Evolutionary conservation across 441 rosid species (phyloP).

Genomic region (Populus tomentosa): DNA sequence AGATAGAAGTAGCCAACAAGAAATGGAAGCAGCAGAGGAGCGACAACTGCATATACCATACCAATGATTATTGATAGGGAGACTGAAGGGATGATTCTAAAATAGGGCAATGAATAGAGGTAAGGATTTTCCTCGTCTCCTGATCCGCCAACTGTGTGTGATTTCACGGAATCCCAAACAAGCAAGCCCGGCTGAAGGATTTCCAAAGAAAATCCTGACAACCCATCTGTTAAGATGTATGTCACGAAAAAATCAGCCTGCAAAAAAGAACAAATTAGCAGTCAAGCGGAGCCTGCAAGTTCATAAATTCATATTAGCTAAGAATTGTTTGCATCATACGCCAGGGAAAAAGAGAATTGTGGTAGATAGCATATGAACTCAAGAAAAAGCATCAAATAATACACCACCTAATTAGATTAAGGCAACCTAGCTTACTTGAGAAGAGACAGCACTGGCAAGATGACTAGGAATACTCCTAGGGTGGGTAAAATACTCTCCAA

Average conservation of each 20-base stretch:
- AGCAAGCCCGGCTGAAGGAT: constrained; percentile 72
- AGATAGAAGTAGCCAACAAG: constrained; percentile 73
- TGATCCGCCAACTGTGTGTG: constrained; percentile 35
- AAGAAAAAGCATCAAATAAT: background rate
- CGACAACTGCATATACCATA: constrained; percentile 72
- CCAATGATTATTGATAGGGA: constrained; percentile 72
- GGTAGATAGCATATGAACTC: background rate
- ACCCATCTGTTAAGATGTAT: constrained; percentile 77
- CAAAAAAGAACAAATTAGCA: constrained; percentile 9
- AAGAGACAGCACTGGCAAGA: constrained; percentile 80
- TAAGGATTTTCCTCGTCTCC: constrained; percentile 57
- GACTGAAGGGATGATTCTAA: constrained; percentile 68
- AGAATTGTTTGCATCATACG: background rate
- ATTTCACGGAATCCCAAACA: constrained; percentile 48
- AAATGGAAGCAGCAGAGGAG: constrained; percentile 78
- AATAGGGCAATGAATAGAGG: constrained; percentile 71
- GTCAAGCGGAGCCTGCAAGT: constrained; percentile 3
- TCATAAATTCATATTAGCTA: background rate
- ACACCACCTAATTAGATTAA: background rate
- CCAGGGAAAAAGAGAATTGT: background rate
- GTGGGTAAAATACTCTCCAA: constrained; percentile 68
- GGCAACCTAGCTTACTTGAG: constrained; percentile 49
- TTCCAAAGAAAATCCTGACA: constrained; percentile 84
- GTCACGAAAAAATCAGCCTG: constrained; percentile 91
- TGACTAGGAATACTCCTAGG: constrained; percentile 74